These are phyloP conservation scores for Neonectria magnoliae DNA, from an alignment of 2,329 filamentous ascomycete species.

Conservation along the genomic window DNA sequence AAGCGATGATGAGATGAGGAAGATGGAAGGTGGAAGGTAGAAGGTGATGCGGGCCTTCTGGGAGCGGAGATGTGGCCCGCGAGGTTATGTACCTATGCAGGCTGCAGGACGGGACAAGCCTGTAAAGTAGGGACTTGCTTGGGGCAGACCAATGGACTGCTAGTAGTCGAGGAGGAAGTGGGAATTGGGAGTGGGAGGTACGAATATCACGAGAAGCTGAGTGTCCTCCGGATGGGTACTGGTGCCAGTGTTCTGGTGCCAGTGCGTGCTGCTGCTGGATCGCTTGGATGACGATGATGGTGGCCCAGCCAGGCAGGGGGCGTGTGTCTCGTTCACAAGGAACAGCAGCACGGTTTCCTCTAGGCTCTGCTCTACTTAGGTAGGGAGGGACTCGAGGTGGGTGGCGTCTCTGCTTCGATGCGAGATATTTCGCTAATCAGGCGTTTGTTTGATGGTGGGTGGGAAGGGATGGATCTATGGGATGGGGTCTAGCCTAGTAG, in stretches of 20 bases:
- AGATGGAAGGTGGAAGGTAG: slow-evolving; percentile 6
- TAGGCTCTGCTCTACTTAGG: no score
- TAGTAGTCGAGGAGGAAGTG: background rate
- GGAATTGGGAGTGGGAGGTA: slow-evolving; percentile 26
- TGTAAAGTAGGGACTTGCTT: background rate
- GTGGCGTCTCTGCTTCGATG: slow-evolving; percentile 23
- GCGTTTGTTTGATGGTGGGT: slow-evolving; percentile 22
- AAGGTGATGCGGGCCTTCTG: slow-evolving; percentile 35
- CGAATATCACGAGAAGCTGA: slow-evolving; percentile 32
- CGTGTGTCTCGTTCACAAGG: background rate
- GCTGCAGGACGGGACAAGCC: slow-evolving; percentile 30
- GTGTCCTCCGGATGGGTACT: slow-evolving; percentile 30
- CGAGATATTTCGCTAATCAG: slow-evolving; percentile 35
- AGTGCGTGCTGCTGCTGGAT: slow-evolving; percentile 14
- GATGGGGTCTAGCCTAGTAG: background rate
- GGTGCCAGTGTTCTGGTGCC: slow-evolving; percentile 16
- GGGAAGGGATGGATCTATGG: no score
- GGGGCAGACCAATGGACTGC: background rate
- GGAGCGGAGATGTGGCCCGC: slow-evolving; percentile 38
- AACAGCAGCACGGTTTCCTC: no score
- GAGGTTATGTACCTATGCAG: slow-evolving; percentile 38
- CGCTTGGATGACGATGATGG: slow-evolving; percentile 42
- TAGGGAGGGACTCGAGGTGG: background rate
- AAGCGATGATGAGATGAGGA: slow-evolving; percentile 30
- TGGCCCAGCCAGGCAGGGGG: background rate